Base-by-base conservation (phyloP, 768 basidiomycete genomes). In the Boletus rubropictus region DNA sequence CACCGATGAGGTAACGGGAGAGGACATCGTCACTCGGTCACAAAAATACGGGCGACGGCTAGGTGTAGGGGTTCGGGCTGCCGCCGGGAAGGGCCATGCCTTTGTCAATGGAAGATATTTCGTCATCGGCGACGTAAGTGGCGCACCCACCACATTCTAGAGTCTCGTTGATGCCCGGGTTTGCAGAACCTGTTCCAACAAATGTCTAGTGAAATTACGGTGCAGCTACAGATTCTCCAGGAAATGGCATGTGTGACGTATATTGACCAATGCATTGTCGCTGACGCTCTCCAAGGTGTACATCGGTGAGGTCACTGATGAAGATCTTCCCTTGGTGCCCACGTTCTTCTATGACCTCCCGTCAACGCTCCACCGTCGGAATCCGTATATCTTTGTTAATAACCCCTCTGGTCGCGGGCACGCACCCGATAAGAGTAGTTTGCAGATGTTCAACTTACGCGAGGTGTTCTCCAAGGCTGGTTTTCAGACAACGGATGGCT, bases 291-390 rank as follows among this genome's bases (percentile, higher is more conserved):
- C 31, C 3, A 39, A 84, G 86, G 63, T 89, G 2, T 84, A 86
- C 59, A 58, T 61, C 22, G 78, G 81, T 6, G 64, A 68, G 28
- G 59, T 91, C 15, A 73, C 75, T 8, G 82, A 88, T 37, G 73
- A 72, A 1, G 66, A 73, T 33, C 64, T 65, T 7, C 69, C 69
- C 6, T 71, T 74, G 27, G 75, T 89, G 44, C 67, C 78, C 25
- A 84, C 75, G 12, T 92, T 88, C 68, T 98, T 97, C 69, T 97
- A 95, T 60, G 90, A 95, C 57, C 75, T 93, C 6, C 88, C 93
- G 1, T 79, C 78, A 0, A 81, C 89, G 0, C 72, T 73, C 34
- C 70, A 74, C 46, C 75, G 84, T 10, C 70, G 96, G n/a, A 97
- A 91, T 64, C 71, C 67, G 22, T 80, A 86, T 59, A 82, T 97